These are phyloP conservation scores for Aciculoconidium aculeatum DNA, from an alignment of 805 yeast species.

Conservation along the genomic window DNA sequence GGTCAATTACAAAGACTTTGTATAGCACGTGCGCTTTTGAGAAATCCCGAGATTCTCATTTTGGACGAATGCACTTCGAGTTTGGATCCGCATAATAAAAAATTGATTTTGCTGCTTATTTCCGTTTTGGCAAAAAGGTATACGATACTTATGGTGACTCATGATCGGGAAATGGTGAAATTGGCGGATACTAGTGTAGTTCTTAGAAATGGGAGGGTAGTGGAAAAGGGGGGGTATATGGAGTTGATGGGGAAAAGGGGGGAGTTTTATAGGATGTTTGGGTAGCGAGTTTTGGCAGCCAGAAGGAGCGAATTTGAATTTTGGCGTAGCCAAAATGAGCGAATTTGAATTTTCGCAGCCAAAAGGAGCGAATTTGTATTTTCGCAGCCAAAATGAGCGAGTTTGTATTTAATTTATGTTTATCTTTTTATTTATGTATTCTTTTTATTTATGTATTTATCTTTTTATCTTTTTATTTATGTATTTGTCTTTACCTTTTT, in stretches of 20 bases:
- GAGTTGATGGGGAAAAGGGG: slow-evolving; percentile 19
- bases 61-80: slow-evolving; percentile 92
- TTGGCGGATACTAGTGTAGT: slow-evolving; percentile 47
- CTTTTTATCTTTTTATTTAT: too few species aligned
- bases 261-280: slow-evolving; percentile 15
- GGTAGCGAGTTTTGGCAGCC: slow-evolving; percentile 1
- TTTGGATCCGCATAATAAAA: slow-evolving; percentile 60
- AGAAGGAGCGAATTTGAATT: too few species aligned
- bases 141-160: slow-evolving; percentile 64
- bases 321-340: too few species aligned
- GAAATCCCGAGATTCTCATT: slow-evolving; percentile 59
- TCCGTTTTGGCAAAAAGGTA: slow-evolving; percentile 15
- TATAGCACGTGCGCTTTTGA: slow-evolving; percentile 72
- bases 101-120: slow-evolving; percentile 46
- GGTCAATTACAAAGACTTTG: slow-evolving; percentile 88
- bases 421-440: too few species aligned
- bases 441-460: too few species aligned
- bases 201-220: slow-evolving; percentile 43
- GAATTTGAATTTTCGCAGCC: too few species aligned
- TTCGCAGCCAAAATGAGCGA: too few species aligned
- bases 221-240: slow-evolving; percentile 39
- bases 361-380: too few species aligned
- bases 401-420: too few species aligned
- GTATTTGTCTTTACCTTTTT: too few species aligned
- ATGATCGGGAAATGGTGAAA: slow-evolving; percentile 60